Evolutionary conservation across 2,329 filamentous ascomycete species (phyloP).

Genomic region (Moelleriella libera): DNA sequence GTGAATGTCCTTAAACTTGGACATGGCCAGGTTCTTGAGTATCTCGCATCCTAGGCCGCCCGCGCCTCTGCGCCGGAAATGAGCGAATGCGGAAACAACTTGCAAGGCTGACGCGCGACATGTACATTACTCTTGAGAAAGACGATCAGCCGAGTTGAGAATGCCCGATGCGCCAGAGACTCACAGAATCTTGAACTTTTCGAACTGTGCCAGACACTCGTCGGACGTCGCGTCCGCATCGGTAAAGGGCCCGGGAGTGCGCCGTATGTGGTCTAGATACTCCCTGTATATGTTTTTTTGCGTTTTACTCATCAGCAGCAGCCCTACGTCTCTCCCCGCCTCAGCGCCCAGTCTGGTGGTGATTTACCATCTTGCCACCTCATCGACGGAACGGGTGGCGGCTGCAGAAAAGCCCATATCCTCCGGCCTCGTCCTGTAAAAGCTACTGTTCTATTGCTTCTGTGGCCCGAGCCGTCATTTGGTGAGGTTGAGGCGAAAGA

Average conservation of each 20-base stretch:
- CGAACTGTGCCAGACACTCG: conserved; percentile 41
- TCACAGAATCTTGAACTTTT: conserved; percentile 63
- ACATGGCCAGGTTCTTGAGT: conserved; percentile 87
- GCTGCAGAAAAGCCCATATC: conserved; percentile 11
- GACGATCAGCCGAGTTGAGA: neutral
- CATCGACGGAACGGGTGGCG: conserved; percentile 6
- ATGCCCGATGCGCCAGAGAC: conserved; percentile 13
- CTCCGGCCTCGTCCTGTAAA: neutral
- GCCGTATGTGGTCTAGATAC: conserved; percentile 70
- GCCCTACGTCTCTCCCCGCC: too few relatives aligned
- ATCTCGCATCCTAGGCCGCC: conserved; percentile 94
- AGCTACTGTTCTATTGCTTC: neutral
- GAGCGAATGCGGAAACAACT: neutral
- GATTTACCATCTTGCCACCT: conserved; percentile 19
- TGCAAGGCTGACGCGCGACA: conserved; percentile 5
- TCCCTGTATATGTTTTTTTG: conserved; percentile 38
- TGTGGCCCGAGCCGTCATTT: too few relatives aligned
- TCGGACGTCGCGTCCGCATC: conserved; percentile 44
- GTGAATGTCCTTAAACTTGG: conserved; percentile 92
- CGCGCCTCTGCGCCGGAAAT: conserved; percentile 50
- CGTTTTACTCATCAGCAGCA: too few relatives aligned
- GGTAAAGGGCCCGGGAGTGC: conserved; percentile 66
- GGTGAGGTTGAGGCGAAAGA: too few relatives aligned
- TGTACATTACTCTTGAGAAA: conserved; percentile 34
- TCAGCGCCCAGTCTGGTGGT: neutral